phyloP scores from a whole-genome alignment of 1,284 basidiomycete genomes.

The Papiliotrema terrestris region DNA sequence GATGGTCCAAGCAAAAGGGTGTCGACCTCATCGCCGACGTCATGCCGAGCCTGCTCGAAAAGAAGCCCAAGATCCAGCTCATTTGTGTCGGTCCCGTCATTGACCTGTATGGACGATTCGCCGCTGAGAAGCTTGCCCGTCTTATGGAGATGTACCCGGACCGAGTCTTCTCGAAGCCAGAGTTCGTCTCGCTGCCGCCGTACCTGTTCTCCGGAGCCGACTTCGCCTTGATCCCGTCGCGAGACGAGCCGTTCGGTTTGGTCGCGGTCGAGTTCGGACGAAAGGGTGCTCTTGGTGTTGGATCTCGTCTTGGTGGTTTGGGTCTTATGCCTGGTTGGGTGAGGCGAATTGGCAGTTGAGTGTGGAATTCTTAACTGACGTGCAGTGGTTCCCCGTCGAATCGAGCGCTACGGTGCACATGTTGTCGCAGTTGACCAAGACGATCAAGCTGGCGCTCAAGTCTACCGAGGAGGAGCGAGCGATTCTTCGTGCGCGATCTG shows the following conservation, averaged over 20 bases:
- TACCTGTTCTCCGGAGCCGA: conserved; percentile 90
- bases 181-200: conserved; percentile 88
- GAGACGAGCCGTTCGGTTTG: conserved; percentile 90
- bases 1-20: conserved; percentile 95
- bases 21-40: conserved; percentile 92
- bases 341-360: conserved; percentile 44
- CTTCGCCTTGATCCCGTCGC: conserved; percentile 87
- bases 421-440: conserved; percentile 90
- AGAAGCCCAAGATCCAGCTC: conserved; percentile 77
- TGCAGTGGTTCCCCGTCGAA: conserved; percentile 90
- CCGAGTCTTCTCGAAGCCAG: conserved; percentile 86
- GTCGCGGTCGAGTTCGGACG: conserved; percentile 93
- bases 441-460: conserved; percentile 86
- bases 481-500: conserved; percentile 83
- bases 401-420: conserved; percentile 84
- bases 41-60: conserved; percentile 82
- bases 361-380: conserved; percentile 4
- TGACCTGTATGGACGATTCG: conserved; percentile 87
- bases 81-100: conserved; percentile 89
- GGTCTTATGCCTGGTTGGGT: conserved; percentile 97
- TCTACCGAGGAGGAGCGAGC: conserved; percentile 85
- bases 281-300: conserved; percentile 90
- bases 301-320: conserved; percentile 83
- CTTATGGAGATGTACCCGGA: conserved; percentile 93
- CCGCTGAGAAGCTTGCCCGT: conserved; percentile 83